Base-by-base conservation (phyloP, 2,329 filamentous ascomycete genomes). In the Fusarium oxysporum region DNA sequence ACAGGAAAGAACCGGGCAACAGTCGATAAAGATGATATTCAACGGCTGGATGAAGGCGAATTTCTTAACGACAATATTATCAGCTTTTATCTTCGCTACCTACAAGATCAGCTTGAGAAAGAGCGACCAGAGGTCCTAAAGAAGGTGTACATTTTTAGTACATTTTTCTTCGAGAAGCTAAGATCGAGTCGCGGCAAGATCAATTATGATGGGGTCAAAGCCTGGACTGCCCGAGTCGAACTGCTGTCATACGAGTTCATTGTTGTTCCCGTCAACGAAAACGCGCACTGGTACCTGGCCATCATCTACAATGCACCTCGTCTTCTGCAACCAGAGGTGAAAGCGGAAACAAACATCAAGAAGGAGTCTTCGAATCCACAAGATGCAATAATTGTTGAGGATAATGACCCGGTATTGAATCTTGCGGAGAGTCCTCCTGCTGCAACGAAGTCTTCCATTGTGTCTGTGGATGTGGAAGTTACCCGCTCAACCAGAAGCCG, bases 1-100 rank as follows among this genome's bases (percentile, higher is more conserved):
- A 83, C 82, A 32, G 89, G 90, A 6, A 88, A 86, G 60, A 88
- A 89, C 55, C 87, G 90, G 68, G 89, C 91, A 2, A 90, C 87
- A 2, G 90, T 96, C 3, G 89, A 93, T 63, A 90, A 88, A 68
- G 85, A 88, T n/a, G 94, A 96, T 77, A 90, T 98, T 38, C 83
- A 87, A 25, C 88, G 94, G 45, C 87, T 99, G 6, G 92, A 97
- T 68, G 93, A 97, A 71, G 93, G 91, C 17, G 89, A 97, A 75
- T 97, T 93, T 66, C 83, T 99, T 47, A 99, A 99, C 79, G 96
- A 99, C 83, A 97, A 94, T 77, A 84, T 99, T 33, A 93, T 99
- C 74, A 91, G 90, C 56, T 98, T 98, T 79, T 97, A 97, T 78
- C 86, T 97, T 62, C 91, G 92, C 35, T 93, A 91, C 74, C 84